These are phyloP conservation scores for Tanacetum coccineum DNA, from an alignment of 129 eudicot genomes.

Conservation along the genomic window DNA sequence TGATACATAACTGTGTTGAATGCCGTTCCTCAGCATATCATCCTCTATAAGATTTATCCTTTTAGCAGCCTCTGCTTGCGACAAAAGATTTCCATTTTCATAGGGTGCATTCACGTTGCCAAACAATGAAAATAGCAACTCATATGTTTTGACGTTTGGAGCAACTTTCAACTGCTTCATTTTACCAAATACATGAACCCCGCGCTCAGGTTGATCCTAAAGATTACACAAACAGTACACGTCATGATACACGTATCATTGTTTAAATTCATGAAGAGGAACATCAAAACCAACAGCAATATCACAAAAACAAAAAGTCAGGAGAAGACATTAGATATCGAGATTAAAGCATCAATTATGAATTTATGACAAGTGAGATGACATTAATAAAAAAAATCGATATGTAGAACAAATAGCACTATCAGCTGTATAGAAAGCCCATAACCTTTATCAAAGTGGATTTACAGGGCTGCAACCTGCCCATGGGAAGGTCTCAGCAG, in stretches of 20 bases:
- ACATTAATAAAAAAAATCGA: not conserved
- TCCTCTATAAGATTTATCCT: conserved; percentile 75
- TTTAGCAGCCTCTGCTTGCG: conserved; percentile 61
- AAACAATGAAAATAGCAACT: conserved; percentile 71
- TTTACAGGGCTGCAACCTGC: not conserved
- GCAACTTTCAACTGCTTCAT: conserved; percentile 55
- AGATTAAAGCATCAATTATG: not conserved
- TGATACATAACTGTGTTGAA: conserved; percentile 61
- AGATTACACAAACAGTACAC: conserved; percentile 3
- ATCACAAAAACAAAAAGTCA: conserved; percentile 10
- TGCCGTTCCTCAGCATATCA: conserved; percentile 73
- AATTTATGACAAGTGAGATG: conserved; percentile 5
- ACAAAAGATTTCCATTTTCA: conserved; percentile 57
- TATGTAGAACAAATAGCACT: not conserved
- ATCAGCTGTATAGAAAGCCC: not conserved
- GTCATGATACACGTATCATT: conserved; percentile 11
- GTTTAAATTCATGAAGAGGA: not conserved
- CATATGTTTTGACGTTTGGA: conserved; percentile 74
- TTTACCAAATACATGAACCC: conserved; percentile 63
- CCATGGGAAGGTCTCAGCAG: not conserved
- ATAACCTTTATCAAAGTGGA: not conserved
- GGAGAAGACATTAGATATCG: not conserved
- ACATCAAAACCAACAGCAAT: conserved; percentile 7
- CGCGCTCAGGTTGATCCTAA: conserved; percentile 88
- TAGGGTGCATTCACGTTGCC: conserved; percentile 86